Conservation (phyloP, 2,329 filamentous ascomycete species). For the Fusarium sacchari region DNA sequence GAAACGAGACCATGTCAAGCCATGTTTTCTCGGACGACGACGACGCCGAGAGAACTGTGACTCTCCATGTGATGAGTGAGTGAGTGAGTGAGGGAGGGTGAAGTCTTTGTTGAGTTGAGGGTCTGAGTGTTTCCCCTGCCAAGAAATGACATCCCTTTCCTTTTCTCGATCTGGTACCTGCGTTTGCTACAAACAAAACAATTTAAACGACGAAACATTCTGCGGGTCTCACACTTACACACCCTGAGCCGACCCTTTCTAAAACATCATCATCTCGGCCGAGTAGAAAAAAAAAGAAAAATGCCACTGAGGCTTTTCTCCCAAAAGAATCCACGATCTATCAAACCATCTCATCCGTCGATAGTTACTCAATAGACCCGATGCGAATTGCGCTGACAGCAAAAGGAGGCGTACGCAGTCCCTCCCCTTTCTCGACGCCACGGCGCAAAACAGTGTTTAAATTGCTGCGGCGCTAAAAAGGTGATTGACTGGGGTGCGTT, state of each 20-base stretch:
- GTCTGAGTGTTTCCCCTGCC: background rate
- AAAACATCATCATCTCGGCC: background rate
- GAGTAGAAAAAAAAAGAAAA: background rate
- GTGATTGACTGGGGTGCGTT: background rate
- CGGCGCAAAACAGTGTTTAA: background rate
- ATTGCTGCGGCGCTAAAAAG: conserved; percentile 1
- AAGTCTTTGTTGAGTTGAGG: background rate
- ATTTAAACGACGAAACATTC: conserved; percentile 10
- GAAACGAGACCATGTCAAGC: conserved; percentile 12
- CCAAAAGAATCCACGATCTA: background rate
- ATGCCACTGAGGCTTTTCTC: background rate
- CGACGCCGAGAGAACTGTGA: background rate
- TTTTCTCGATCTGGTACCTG: background rate
- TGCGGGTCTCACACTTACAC: background rate
- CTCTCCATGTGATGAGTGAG: background rate
- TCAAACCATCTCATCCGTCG: background rate
- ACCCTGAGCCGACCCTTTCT: fast-evolving
- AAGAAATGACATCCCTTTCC: background rate
- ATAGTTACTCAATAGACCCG: conserved; percentile 14
- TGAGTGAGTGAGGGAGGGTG: background rate
- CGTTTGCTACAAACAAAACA: background rate
- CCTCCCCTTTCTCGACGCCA: conserved; percentile 15
- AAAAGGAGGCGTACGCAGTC: background rate
- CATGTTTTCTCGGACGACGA: background rate
- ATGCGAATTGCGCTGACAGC: background rate